A percentile compares a stretch with the other conserved stretches of the same genome.
Evolutionary conservation across 345 rosid species (phyloP).

Genomic region (Firmiana major): DNA sequence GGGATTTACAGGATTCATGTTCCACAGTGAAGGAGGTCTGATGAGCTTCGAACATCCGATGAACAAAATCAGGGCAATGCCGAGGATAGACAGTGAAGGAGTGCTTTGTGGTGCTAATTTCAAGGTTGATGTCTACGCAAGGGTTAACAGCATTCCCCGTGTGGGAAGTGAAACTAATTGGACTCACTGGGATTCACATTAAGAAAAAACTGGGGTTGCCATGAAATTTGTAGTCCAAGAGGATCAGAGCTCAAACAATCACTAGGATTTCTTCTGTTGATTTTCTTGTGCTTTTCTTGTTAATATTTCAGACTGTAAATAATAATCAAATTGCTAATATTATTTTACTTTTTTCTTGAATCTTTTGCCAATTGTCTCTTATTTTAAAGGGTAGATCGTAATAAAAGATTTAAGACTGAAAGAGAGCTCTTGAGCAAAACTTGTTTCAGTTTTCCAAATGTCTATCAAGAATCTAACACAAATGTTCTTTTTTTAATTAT

Average conservation of each 20-base stretch:
- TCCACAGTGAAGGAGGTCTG: constrained; percentile 71
- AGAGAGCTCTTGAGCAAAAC: not conserved
- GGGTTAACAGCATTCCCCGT: constrained; percentile 63
- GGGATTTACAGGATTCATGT: constrained; percentile 65
- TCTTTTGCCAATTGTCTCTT: not conserved
- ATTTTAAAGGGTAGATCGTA: not conserved
- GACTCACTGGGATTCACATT: constrained; percentile 50
- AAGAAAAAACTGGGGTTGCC: not conserved
- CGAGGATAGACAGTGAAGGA: constrained; percentile 89
- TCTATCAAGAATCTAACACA: not conserved
- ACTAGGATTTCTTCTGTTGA: not conserved
- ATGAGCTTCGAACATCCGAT: constrained; percentile 79
- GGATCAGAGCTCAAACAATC: not conserved
- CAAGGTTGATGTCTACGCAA: constrained; percentile 70
- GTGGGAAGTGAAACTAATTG: constrained; percentile 87
- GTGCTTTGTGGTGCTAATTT: constrained; percentile 79
- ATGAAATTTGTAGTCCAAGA: not conserved
- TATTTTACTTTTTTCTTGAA: not conserved
- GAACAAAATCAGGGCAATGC: constrained; percentile 69
- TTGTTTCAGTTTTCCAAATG: not conserved
- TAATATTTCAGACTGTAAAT: not conserved
- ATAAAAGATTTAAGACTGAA: not conserved
- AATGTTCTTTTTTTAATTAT: not conserved
- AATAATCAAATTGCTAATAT: too few species aligned
- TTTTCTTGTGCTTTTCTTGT: not conserved